Percentiles rank a stretch among this genome's conserved stretches.
Conservation (phyloP, 257 asterid genomes). For the Fraxinus excelsior region DNA sequence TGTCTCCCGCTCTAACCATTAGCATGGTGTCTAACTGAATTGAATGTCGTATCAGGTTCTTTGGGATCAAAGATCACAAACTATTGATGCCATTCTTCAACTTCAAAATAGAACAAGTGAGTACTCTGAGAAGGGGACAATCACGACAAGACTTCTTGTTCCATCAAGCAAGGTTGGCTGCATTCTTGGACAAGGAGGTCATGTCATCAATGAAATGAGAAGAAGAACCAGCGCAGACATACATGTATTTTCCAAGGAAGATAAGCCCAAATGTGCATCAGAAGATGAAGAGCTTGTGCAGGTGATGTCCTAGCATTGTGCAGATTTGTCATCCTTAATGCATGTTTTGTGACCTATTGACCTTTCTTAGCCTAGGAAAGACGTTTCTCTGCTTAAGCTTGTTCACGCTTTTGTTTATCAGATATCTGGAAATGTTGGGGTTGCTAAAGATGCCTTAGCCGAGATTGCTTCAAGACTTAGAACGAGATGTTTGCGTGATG, state of each 20-base stretch:
- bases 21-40: slow-evolving; percentile 32
- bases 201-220: slow-evolving; percentile 80
- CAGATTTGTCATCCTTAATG: not conserved
- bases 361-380: slow-evolving; percentile 2
- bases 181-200: slow-evolving; percentile 87
- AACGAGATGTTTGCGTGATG: slow-evolving; percentile 65
- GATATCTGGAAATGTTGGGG: slow-evolving; percentile 70
- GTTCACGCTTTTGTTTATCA: slow-evolving; percentile 32
- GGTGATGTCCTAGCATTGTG: slow-evolving; percentile 42
- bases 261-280: slow-evolving; percentile 70
- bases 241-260: slow-evolving; percentile 73
- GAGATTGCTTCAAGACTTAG: slow-evolving; percentile 80
- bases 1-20: slow-evolving; percentile 24
- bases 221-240: slow-evolving; percentile 84
- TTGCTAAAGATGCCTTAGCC: slow-evolving; percentile 74
- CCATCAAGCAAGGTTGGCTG: slow-evolving; percentile 88
- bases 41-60: slow-evolving; percentile 50
- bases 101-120: slow-evolving; percentile 72
- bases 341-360: not conserved
- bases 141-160: slow-evolving; percentile 74
- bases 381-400: slow-evolving; percentile 15
- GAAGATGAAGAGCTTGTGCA: slow-evolving; percentile 90
- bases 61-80: slow-evolving; percentile 64
- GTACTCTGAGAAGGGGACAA: slow-evolving; percentile 61
- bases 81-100: slow-evolving; percentile 72